Percentiles rank a stretch among this genome's conserved stretches.
These are phyloP conservation scores for Mycena haematopus DNA, from an alignment of 768 basidiomycete species.

Conservation along the genomic window DNA sequence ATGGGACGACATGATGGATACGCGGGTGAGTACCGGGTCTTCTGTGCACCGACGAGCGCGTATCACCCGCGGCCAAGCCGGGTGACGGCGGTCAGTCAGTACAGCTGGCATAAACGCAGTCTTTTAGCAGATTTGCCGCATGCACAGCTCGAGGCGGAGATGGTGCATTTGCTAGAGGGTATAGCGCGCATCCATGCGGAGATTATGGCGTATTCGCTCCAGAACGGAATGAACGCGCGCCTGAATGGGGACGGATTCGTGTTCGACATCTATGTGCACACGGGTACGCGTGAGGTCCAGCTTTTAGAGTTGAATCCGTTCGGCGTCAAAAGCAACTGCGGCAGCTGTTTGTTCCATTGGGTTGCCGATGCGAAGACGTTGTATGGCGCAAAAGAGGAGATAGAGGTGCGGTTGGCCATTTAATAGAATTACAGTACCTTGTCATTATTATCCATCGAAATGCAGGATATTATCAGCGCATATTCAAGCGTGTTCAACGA, in stretches of 20 bases:
- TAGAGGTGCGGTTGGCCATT: slow-evolving; percentile 12
- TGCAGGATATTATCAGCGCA: too few relatives aligned
- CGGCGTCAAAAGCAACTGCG: slow-evolving; percentile 12
- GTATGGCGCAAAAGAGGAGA: slow-evolving; percentile 17
- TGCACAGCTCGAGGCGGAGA: slow-evolving; percentile 1
- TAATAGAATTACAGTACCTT: too few relatives aligned
- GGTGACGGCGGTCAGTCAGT: slow-evolving; percentile 21
- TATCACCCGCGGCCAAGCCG: slow-evolving; percentile 15
- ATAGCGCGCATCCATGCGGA: slow-evolving; percentile 13
- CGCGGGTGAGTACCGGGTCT: slow-evolving; percentile 20
- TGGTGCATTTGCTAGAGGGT: slow-evolving; percentile 11
- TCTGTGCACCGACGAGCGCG: slow-evolving; percentile 19
- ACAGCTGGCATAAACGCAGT: slow-evolving; percentile 21
- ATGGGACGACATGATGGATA: slow-evolving; percentile 4
- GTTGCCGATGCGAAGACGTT: slow-evolving; percentile 22
- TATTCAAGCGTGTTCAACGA: too few relatives aligned
- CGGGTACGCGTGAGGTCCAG: slow-evolving; percentile 5
- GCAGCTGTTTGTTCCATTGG: slow-evolving; percentile 22
- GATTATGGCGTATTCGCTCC: slow-evolving; percentile 8
- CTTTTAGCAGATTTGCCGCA: slow-evolving; percentile 14
- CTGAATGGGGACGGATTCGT: slow-evolving; percentile 16
- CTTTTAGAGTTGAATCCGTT: slow-evolving; percentile 22
- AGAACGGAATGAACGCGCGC: slow-evolving; percentile 5
- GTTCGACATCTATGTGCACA: slow-evolving; percentile 20
- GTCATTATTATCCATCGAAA: too few relatives aligned